Evolutionary conservation across 306 rosid species (phyloP), one percentile per base, ranked within the genome.

Genomic region (Arachis hypogaea): DNA sequence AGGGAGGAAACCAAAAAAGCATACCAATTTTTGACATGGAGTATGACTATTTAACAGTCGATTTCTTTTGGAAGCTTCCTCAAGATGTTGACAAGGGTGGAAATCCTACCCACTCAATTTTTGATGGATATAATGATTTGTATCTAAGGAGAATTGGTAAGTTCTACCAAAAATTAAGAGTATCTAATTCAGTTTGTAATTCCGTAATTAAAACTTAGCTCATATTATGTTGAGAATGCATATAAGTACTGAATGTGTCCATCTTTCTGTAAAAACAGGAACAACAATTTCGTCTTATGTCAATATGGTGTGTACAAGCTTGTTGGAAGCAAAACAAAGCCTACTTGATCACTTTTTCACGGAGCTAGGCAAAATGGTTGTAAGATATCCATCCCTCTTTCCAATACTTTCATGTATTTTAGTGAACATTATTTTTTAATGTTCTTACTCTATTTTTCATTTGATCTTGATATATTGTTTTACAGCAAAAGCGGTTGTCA

Each of bases 21-120:
- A 46, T 93, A 8, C 86, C 64, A 79, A 87, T 93, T 59, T 97
- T 93, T 45, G 98, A 93, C 71, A 93, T 93, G 96, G 97, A 93
- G 73, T 70, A 80, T 71, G 84, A 97, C 74, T 93, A 93, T 85
- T 85, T 93, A 76, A 93, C 93, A 0, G 97, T 91, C 73, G 98
- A 93, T 73, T 93, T 89, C 93, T 93, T 93, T 78, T 83, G 98
- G 63, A 91, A 88, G 82, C 97, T 93, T 78, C 98, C 98, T 74
- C 98, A 93, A 74, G 96, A 93, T 40, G 82, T 91, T 73, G 98
- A 93, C 54, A 93, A 93, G 90, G 98, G 98, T 18, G 97, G 98
- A 84, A 91, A 91, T 76, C 98, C 98, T 43, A 91, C 98, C 0
- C 98, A 91, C 82, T 93, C 98, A 7, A 81, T 91, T 81, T 93